Evolutionary conservation across 345 rosid genomes (phyloP), one percentile per base, ranked within the genome.

Genomic region (Boechera retrofracta): DNA sequence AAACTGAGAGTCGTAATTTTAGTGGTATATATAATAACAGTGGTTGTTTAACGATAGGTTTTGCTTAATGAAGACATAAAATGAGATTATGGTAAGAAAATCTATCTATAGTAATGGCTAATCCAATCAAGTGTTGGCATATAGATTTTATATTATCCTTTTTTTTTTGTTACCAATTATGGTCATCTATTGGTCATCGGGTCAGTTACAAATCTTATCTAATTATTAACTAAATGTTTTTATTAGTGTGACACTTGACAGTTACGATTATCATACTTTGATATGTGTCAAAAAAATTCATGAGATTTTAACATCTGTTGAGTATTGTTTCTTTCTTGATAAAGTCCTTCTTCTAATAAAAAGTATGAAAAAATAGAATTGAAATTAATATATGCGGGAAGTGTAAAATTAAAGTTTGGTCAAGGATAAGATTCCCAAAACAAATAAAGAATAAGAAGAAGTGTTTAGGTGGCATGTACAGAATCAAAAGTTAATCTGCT

Each of bases 11-110:
- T 33, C 58, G n/a, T 55, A 21, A 3, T 33, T 10, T 2, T 32
- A 67, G 67, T 26, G 21, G 39, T 75, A 29, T 68, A 38, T 59
- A 75, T 69, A 69, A 75, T 69, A 69, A 21, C 39, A 67, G 69
- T 52, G 55, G 29, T 39, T 49, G 9, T 10, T 32, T 18, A 7
- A 51, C 13, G 16, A 31, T 32, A 53, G 49, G 69, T 53, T 21
- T 54, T 62, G 75, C 41, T 69, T 52, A 8, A 61, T 42, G 56
- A 29, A 68, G 54, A 68, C 63, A 76, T 13, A 29, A 38, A 65
- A 8, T 28, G 21, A 41, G 5, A 51, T 38, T 35, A 2, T 18
- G 35, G 71, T 69, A 35, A 70, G 10, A 63, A 67, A 69, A 70
- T 77, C 66, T 48, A n/a, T 45, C 11, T 1, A 33, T 33, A 35